These are phyloP conservation scores for Vitrella brassicaformis DNA, from an alignment of 73 alveolate species.

Conservation along the genomic window DNA sequence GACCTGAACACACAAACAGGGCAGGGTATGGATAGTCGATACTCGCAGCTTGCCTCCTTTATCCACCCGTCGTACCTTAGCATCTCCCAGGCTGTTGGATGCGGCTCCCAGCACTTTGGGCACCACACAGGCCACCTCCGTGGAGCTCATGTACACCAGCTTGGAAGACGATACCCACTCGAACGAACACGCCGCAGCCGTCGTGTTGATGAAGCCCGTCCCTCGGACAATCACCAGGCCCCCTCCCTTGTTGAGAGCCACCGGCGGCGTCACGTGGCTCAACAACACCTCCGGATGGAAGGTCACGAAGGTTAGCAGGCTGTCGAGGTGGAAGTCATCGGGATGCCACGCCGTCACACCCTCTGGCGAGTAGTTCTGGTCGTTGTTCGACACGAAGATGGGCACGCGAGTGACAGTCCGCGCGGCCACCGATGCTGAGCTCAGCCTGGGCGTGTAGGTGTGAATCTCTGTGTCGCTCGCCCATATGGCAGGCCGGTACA, in stretches of 20 bases:
- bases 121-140: constrained; percentile 19
- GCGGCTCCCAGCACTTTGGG: constrained; percentile 29
- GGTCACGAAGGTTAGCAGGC: too few species aligned
- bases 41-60: too few species aligned
- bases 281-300: too few species aligned
- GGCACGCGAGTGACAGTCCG: too few species aligned
- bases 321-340: constrained; percentile 8
- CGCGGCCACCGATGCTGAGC: too few species aligned
- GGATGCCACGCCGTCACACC: constrained; percentile 18
- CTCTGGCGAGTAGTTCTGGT: constrained; percentile 29
- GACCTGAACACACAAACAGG: constrained; percentile 6
- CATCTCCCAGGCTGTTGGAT: constrained; percentile 23
- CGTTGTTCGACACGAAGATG: constrained; percentile 27
- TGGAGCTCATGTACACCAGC: constrained; percentile 17
- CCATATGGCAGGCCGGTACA: too few species aligned
- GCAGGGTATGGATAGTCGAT: too few species aligned
- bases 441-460: too few species aligned
- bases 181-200: constrained; percentile 23
- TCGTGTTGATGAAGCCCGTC: constrained; percentile 21
- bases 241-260: neutral
- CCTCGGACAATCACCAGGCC: constrained; percentile 16
- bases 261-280: neutral
- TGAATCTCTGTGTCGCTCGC: too few species aligned
- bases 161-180: constrained; percentile 30
- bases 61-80: too few species aligned